Percentiles rank a stretch among this genome's conserved stretches.
phyloP scores from a whole-genome alignment of 2,329 filamentous ascomycete genomes.

The Fusarium praegraminearum region DNA sequence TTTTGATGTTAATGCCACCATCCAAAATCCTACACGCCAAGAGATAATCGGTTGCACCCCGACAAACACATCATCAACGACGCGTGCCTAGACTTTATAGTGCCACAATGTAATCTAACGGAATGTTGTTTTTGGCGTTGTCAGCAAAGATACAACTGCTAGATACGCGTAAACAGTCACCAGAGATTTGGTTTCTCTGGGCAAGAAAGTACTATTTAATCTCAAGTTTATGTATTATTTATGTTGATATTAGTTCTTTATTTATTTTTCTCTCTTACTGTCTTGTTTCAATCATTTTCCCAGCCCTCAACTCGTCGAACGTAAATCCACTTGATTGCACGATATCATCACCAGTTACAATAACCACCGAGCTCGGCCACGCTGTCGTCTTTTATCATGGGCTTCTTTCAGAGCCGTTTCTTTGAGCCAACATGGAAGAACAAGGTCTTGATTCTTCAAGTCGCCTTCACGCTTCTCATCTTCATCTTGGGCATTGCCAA shows the following conservation, averaged over 20 bases:
- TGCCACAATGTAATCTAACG: background rate
- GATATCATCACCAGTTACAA: background rate
- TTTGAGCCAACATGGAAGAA: background rate
- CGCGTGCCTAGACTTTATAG: background rate
- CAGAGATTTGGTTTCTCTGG: background rate
- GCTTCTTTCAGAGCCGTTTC: background rate
- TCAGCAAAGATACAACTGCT: background rate
- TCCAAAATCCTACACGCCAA: accelerated
- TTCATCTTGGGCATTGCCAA: background rate
- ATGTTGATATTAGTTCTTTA: background rate
- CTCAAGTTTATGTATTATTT: background rate
- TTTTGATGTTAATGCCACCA: accelerated
- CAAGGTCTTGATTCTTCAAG: background rate
- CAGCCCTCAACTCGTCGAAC: background rate
- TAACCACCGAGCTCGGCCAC: background rate
- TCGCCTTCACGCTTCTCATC: background rate
- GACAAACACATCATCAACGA: background rate
- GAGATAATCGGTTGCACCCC: background rate
- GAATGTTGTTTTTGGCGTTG: background rate
- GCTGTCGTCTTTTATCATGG: background rate
- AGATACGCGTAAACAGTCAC: background rate
- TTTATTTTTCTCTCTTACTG: too few relatives aligned
- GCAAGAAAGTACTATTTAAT: background rate
- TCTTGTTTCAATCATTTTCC: background rate
- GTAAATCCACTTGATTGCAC: too few relatives aligned